Conservation (phyloP, 345 rosid species). For the Populus nigra region DNA sequence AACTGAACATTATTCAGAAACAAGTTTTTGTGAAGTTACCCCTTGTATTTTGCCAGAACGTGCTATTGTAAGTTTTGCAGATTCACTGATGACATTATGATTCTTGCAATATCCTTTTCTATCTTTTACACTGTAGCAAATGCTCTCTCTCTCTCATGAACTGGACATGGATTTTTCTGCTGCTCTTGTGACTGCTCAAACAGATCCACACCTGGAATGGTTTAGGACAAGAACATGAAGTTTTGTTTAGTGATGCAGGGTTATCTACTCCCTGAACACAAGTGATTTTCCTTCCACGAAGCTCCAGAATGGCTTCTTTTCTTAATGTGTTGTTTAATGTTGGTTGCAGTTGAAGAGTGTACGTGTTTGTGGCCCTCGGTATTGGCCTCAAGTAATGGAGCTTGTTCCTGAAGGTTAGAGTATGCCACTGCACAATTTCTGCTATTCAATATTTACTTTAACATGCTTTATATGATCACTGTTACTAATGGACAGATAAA, state of each 20-base stretch:
- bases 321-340: conserved; percentile 13
- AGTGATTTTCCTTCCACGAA: too few species aligned
- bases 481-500: conserved; percentile 47
- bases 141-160: background rate
- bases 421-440: conserved; percentile 18
- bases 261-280: too few species aligned
- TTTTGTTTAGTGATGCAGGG: too few species aligned
- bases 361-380: conserved; percentile 90
- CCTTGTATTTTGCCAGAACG: conserved; percentile 98
- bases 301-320: background rate
- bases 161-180: too few species aligned
- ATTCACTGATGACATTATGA: background rate
- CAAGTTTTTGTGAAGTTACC: conserved; percentile 80
- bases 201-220: too few species aligned
- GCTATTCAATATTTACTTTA: conserved; percentile 14
- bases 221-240: too few species aligned
- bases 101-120: background rate
- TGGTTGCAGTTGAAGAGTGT: conserved; percentile 74
- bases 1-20: conserved; percentile 82
- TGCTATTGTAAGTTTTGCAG: conserved; percentile 62
- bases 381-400: conserved; percentile 90
- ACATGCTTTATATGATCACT: conserved; percentile 8
- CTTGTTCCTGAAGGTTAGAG: conserved; percentile 76
- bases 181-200: too few species aligned
- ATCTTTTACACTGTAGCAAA: background rate